Evolutionary conservation across 23 red algal species (phyloP).

Genomic region (Gracilaria vermiculophylla): DNA sequence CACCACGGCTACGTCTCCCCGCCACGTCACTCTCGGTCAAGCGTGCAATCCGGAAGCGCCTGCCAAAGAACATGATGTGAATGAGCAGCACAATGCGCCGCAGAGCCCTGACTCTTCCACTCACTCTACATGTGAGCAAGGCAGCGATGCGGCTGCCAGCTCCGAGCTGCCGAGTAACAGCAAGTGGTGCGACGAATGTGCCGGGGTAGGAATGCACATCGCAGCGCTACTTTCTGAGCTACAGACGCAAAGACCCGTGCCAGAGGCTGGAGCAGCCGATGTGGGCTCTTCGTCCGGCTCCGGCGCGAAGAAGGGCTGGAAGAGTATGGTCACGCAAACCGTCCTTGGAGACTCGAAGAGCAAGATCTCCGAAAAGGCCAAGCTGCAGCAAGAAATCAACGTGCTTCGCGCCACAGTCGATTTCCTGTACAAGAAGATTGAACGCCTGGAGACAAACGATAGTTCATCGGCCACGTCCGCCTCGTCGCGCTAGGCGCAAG

Average conservation of each 20-base stretch:
- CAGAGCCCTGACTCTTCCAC: not conserved
- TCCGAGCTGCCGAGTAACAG: not conserved
- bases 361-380: conserved; percentile 35
- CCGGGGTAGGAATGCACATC: conserved; percentile 43
- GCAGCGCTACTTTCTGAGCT: conserved; percentile 27
- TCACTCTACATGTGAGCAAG: not conserved
- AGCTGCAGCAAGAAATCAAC: conserved; percentile 48
- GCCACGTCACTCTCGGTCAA: not conserved
- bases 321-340: conserved; percentile 51
- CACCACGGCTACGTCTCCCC: not conserved
- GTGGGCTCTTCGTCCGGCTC: not conserved
- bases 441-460: conserved; percentile 8
- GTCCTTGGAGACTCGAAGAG: conserved; percentile 42
- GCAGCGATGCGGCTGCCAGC: not conserved
- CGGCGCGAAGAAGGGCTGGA: conserved; percentile 49
- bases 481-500: not conserved
- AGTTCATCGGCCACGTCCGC: not conserved
- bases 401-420: conserved; percentile 62
- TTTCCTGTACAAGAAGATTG: conserved; percentile 52
- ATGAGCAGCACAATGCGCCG: not conserved
- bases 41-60: not conserved
- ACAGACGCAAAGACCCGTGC: conserved; percentile 1
- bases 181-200: conserved; percentile 40
- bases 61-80: not conserved
- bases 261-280: not conserved